Percentiles rank a stretch among this genome's conserved stretches.
Conservation (phyloP, 306 rosid genomes). For the Quercus mongolica region DNA sequence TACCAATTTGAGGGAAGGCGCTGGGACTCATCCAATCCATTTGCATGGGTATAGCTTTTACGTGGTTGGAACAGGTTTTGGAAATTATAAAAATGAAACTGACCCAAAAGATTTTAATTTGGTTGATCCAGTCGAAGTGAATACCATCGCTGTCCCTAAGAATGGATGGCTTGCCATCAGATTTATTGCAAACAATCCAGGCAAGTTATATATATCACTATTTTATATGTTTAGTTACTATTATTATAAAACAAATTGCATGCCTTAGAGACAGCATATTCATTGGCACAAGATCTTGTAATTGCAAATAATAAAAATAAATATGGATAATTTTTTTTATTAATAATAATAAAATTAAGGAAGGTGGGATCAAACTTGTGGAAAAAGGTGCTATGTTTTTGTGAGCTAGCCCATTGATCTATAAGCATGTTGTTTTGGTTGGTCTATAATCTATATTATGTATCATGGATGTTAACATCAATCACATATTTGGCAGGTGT, state of each 20-base stretch:
- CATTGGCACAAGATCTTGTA: too few relatives aligned
- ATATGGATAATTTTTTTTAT: too few relatives aligned
- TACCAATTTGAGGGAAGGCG: background rate
- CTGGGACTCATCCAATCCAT: constrained; percentile 19
- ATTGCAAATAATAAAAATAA: too few relatives aligned
- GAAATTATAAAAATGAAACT: background rate
- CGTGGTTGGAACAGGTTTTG: background rate
- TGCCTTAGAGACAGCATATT: too few relatives aligned
- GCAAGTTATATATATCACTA: background rate
- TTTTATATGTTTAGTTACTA: background rate
- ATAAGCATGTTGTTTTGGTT: too few relatives aligned
- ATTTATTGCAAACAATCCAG: constrained; percentile 26
- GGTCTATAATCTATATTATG: too few relatives aligned
- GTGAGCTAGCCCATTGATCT: too few relatives aligned
- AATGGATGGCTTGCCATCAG: constrained; percentile 13
- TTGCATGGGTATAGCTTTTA: constrained; percentile 5
- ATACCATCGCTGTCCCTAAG: constrained; percentile 26
- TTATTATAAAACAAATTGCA: background rate
- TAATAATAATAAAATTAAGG: too few relatives aligned
- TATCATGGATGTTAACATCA: background rate
- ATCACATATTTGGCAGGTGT: background rate
- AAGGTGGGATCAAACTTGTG: too few relatives aligned
- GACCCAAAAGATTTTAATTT: constrained; percentile 26
- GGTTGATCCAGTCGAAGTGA: constrained; percentile 30
- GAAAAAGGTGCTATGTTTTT: too few relatives aligned